Evolutionary conservation across 441 rosid genomes (phyloP).

Genomic region (Gossypium davidsonii): DNA sequence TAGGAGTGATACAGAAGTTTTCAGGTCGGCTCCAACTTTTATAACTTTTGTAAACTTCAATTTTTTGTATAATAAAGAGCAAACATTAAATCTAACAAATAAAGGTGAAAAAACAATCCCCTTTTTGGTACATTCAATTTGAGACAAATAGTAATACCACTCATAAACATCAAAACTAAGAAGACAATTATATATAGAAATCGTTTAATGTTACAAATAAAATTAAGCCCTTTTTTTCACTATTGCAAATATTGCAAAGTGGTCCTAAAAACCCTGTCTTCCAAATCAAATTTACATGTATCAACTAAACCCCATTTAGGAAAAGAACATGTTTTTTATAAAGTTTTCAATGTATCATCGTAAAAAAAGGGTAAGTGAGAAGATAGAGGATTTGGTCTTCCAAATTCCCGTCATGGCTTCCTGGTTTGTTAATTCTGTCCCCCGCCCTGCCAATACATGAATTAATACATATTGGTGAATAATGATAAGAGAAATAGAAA

Average conservation of each 20-base stretch:
- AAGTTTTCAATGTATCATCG: neutral
- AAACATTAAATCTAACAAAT: neutral
- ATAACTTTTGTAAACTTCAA: neutral
- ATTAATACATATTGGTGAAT: neutral
- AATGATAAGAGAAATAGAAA: neutral
- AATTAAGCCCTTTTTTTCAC: neutral
- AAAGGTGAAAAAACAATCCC: neutral
- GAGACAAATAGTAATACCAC: neutral
- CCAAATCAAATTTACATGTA: too few species aligned
- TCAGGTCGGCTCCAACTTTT: too few species aligned
- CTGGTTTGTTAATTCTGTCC: neutral
- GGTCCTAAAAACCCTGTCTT: neutral
- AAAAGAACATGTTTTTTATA: neutral
- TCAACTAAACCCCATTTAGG: neutral
- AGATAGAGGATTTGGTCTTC: neutral
- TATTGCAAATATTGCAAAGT: neutral
- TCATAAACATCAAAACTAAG: neutral
- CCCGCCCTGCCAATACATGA: neutral
- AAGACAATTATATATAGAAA: neutral
- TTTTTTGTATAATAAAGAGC: neutral
- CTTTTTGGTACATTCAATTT: too few species aligned
- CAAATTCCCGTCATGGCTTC: neutral
- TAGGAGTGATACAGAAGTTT: neutral
- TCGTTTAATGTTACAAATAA: neutral
- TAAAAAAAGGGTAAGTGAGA: neutral